phyloP scores from a whole-genome alignment of 225 moss, liverwort and hornwort species.

The Marchantia paleacea region DNA sequence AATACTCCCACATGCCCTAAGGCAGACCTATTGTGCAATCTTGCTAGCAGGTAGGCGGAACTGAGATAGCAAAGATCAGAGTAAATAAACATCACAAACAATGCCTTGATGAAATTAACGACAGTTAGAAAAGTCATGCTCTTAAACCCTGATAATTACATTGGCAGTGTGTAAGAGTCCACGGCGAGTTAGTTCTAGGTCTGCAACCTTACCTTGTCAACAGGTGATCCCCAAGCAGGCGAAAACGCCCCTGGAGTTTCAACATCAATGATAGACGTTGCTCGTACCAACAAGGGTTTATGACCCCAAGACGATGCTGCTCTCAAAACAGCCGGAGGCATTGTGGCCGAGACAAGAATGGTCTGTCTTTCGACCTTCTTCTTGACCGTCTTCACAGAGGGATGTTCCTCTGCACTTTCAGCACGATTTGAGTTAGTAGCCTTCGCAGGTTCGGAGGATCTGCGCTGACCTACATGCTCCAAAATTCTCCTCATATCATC shows the following conservation, averaged over 20 bases:
- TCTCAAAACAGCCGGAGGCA: constrained; percentile 85
- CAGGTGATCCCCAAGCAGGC: constrained; percentile 8
- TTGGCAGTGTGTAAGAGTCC: too few relatives aligned
- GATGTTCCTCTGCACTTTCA: neutral
- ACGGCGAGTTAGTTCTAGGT: neutral
- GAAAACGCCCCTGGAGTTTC: constrained; percentile 45
- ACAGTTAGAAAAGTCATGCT: too few relatives aligned
- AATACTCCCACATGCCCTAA: too few relatives aligned
- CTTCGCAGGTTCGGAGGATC: constrained; percentile 19
- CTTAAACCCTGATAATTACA: too few relatives aligned
- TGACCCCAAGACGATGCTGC: constrained; percentile 93
- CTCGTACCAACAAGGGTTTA: constrained; percentile 79
- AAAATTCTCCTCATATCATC: constrained; percentile 93
- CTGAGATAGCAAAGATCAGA: too few relatives aligned
- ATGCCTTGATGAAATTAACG: too few relatives aligned
- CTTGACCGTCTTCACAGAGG: constrained; percentile 23
- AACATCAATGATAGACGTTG: constrained; percentile 78
- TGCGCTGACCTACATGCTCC: constrained; percentile 94
- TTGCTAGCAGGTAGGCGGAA: too few relatives aligned
- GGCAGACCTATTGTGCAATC: too few relatives aligned
- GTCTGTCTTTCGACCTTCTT: constrained; percentile 91
- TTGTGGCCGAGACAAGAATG: constrained; percentile 93
- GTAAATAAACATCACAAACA: too few relatives aligned
- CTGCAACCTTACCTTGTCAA: constrained; percentile 28
- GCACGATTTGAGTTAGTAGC: neutral